phyloP scores from a whole-genome alignment of 2,329 filamentous ascomycete species.

The Chaetomiaceae sp. region DNA sequence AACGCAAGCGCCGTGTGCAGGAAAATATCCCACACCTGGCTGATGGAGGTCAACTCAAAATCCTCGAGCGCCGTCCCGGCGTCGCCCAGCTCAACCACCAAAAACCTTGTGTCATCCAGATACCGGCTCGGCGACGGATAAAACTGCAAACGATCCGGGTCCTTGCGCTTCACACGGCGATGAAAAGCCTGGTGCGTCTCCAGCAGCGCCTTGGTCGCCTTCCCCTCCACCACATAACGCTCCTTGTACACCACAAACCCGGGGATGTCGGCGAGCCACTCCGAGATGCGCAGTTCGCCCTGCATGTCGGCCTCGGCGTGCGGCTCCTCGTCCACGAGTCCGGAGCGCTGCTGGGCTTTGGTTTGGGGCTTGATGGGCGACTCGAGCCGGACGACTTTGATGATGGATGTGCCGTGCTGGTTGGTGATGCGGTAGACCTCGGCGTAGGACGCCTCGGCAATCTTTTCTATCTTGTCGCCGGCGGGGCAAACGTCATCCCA shows the following conservation, averaged over 20 bases:
- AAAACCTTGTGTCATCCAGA: constrained; percentile 52
- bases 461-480: constrained; percentile 54
- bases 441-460: constrained; percentile 62
- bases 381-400: constrained; percentile 58
- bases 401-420: constrained; percentile 56
- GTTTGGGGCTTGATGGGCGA: constrained; percentile 56
- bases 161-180: constrained; percentile 48
- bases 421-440: constrained; percentile 62
- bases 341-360: constrained; percentile 49
- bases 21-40: constrained; percentile 61
- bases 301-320: constrained; percentile 51
- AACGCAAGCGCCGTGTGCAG: constrained; percentile 57
- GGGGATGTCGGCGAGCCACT: constrained; percentile 59
- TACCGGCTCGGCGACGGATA: constrained; percentile 60
- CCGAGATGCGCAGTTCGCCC: constrained; percentile 59
- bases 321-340: constrained; percentile 56
- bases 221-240: constrained; percentile 55
- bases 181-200: constrained; percentile 59
- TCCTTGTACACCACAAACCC: constrained; percentile 65
- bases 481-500: constrained; percentile 57
- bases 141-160: constrained; percentile 54
- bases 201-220: constrained; percentile 48
- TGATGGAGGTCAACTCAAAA: constrained; percentile 44
- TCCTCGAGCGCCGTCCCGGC: constrained; percentile 58
- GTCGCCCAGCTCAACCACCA: constrained; percentile 61